These are phyloP conservation scores for Candida ovalis DNA, from an alignment of 805 yeast genomes.

Conservation along the genomic window DNA sequence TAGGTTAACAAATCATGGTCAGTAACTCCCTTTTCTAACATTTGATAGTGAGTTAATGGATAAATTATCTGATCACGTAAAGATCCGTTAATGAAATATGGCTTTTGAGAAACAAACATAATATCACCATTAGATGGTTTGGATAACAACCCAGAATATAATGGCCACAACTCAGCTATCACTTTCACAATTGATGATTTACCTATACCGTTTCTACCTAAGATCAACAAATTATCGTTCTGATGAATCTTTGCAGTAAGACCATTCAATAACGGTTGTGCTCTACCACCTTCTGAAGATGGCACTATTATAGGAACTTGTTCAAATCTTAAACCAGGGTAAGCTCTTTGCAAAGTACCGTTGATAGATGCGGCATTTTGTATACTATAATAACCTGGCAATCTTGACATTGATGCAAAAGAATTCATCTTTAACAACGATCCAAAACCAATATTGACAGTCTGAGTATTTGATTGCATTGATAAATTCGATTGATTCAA, in stretches of 20 bases:
- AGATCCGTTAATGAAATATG: constrained; percentile 77
- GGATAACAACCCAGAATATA: constrained; percentile 76
- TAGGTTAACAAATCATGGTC: constrained; percentile 69
- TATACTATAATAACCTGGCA: constrained; percentile 9
- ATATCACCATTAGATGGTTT: constrained; percentile 70
- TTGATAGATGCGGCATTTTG: constrained; percentile 44
- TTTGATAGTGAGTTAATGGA: constrained; percentile 74
- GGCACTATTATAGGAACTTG: constrained; percentile 82
- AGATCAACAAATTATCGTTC: constrained; percentile 68
- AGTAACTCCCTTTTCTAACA: constrained; percentile 64
- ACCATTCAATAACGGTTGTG: constrained; percentile 52
- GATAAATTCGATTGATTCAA: constrained; percentile 1
- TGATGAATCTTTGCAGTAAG: constrained; percentile 58
- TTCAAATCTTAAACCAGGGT: constrained; percentile 78
- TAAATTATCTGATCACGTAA: constrained; percentile 89
- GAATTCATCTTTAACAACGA: constrained; percentile 27
- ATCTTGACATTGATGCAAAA: constrained; percentile 28
- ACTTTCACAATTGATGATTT: constrained; percentile 82
- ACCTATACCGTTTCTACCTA: constrained; percentile 89
- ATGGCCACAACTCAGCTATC: constrained; percentile 89
- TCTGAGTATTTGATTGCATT: neutral
- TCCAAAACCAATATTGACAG: constrained; percentile 27
- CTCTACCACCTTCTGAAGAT: constrained; percentile 44
- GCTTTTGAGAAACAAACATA: constrained; percentile 78
- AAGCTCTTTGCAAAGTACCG: constrained; percentile 79